Evolutionary conservation across 768 basidiomycete species (phyloP), one percentile per base, ranked within the genome.

Genomic region (Serendipita vermifera): DNA sequence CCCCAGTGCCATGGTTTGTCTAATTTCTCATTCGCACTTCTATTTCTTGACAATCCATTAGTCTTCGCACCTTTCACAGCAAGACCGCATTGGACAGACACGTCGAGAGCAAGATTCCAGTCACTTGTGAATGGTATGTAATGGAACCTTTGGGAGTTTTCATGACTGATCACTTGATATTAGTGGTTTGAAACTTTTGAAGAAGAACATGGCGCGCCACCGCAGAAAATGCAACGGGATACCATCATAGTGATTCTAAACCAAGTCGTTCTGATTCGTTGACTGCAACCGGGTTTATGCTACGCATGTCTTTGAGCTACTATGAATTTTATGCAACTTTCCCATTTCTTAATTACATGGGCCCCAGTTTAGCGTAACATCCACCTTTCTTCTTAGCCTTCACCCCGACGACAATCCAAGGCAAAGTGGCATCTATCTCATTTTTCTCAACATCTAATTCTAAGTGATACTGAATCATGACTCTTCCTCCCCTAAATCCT

Each of bases 401-500:
- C n/a, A n/a, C n/a, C n/a, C n/a, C n/a, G n/a, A n/a, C n/a, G n/a
- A n/a, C n/a, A n/a, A n/a, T n/a, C n/a, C n/a, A n/a, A n/a, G n/a
- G n/a, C n/a, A n/a, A n/a, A n/a, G n/a, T n/a, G n/a, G n/a, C n/a
- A n/a, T n/a, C n/a, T n/a, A n/a, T n/a, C n/a, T n/a, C n/a, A n/a
- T n/a, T n/a, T 22, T 51, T 26, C 29, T 51, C 22, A 11, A 51
- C 24, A 5, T 15, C 24, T 20, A 51, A 29, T 29, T 14, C 15
- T 20, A 29, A 51, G 22, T 9, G 15, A 11, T 13, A 43, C 20
- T 43, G 41, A 38, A 55, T 3, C 22, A 88, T 88, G 87, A 83
- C 87, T 33, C 76, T 75, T 54, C 90, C 90, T 27, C 80, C 86
- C 6, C 67, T 92, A 41, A 73, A 84, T 62, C 83, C 91, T 53